A percentile compares a stretch with the other conserved stretches of the same genome.
Evolutionary conservation across 257 asterid genomes (phyloP).

Genomic region (Prunella vulgaris): DNA sequence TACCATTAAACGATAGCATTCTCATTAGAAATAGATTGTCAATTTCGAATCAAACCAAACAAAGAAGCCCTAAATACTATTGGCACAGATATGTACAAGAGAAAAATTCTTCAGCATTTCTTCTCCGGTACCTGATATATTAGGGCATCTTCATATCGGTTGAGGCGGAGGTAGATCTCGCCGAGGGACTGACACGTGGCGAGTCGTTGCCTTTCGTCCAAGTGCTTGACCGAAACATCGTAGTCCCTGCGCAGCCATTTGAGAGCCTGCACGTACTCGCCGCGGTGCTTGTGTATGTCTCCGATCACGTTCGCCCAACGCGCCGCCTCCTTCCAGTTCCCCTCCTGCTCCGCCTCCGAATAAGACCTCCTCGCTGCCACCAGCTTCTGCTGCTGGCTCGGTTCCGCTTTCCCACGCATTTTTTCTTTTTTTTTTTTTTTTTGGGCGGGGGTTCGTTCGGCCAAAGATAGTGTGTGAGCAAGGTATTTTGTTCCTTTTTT

Average conservation of each 20-base stretch:
- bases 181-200: constrained; percentile 97
- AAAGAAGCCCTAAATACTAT: background rate
- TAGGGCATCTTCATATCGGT: constrained; percentile 52
- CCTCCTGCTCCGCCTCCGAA: constrained; percentile 51
- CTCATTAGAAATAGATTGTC: background rate
- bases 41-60: background rate
- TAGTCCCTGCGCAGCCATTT: constrained; percentile 82
- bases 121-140: constrained; percentile 58
- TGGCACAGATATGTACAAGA: background rate
- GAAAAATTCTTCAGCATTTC: background rate
- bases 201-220: constrained; percentile 65
- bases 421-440: too few relatives aligned
- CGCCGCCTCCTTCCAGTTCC: constrained; percentile 84
- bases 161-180: constrained; percentile 76
- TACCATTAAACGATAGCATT: background rate
- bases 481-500: background rate
- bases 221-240: constrained; percentile 49
- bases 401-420: constrained; percentile 53
- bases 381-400: constrained; percentile 49
- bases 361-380: constrained; percentile 53
- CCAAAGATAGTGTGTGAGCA: background rate
- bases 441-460: too few relatives aligned
- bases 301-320: constrained; percentile 93
- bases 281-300: constrained; percentile 71
- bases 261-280: constrained; percentile 86